These are phyloP conservation scores for Pseudogymnoascus sp. DNA, from an alignment of 2,329 filamentous ascomycete species.

Conservation along the genomic window DNA sequence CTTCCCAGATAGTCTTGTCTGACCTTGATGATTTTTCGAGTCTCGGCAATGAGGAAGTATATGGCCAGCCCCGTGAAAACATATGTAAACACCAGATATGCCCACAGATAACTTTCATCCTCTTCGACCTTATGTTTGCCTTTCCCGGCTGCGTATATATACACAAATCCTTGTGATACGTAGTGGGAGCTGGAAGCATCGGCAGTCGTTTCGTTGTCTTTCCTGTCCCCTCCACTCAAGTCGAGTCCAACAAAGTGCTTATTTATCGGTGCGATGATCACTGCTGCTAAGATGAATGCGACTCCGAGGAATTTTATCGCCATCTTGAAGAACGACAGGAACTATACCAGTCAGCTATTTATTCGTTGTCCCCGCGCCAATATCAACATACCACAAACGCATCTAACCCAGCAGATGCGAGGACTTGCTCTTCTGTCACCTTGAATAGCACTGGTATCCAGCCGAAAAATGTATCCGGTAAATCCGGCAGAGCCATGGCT, in stretches of 20 bases:
- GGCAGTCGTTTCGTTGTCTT: background rate
- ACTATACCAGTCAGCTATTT: conserved; percentile 41
- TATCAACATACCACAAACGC: conserved; percentile 69
- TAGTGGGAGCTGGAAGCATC: background rate
- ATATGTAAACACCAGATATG: conserved; percentile 91
- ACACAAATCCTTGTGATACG: conserved; percentile 1
- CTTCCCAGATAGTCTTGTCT: conserved; percentile 88
- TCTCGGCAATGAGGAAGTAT: conserved; percentile 78
- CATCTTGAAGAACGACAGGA: conserved; percentile 94
- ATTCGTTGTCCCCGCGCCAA: background rate
- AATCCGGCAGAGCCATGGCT: conserved; percentile 58
- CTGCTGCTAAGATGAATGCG: conserved; percentile 74
- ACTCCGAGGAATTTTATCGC: conserved; percentile 74
- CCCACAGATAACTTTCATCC: conserved; percentile 64
- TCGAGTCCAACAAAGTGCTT: conserved; percentile 48
- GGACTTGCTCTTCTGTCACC: conserved; percentile 82
- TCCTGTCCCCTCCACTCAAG: conserved; percentile 6
- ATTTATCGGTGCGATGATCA: conserved; percentile 82
- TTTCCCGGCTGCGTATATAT: conserved; percentile 16
- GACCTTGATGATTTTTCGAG: conserved; percentile 74
- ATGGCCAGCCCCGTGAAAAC: conserved; percentile 78
- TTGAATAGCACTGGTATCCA: conserved; percentile 85
- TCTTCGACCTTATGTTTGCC: conserved; percentile 17
- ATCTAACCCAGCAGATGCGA: conserved; percentile 86
- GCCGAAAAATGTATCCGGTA: conserved; percentile 80